phyloP scores from a whole-genome alignment of 148 eudicot genomes.

The Vaccinium macrocarpon region DNA sequence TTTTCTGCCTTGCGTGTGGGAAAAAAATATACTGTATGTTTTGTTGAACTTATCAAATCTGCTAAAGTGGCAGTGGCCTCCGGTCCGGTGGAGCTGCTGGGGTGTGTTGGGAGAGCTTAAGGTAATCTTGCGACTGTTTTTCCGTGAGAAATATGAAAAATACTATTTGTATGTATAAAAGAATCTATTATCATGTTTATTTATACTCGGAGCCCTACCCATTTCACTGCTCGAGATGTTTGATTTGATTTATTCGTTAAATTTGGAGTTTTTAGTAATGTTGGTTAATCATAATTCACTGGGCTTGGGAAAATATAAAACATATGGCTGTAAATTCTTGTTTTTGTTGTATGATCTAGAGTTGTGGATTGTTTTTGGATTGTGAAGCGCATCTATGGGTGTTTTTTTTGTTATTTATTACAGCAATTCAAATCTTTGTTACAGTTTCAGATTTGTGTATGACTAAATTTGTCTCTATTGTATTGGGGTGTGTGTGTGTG shows the following conservation, averaged over 20 bases:
- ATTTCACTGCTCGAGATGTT: background rate
- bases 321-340: background rate
- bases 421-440: too few species aligned
- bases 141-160: background rate
- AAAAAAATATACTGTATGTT: background rate
- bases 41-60: constrained; percentile 1
- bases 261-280: background rate
- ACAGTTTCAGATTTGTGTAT: too few species aligned
- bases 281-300: background rate
- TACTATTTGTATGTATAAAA: background rate
- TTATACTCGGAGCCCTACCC: background rate
- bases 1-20: background rate
- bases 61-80: background rate
- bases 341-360: too few species aligned
- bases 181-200: background rate
- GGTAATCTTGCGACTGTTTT: background rate
- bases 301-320: background rate
- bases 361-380: too few species aligned
- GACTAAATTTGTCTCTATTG: too few species aligned
- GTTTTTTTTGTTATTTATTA: too few species aligned
- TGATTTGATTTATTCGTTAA: background rate
- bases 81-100: background rate
- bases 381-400: too few species aligned
- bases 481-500: too few species aligned
- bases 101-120: background rate